phyloP scores from a whole-genome alignment of 306 rosid genomes.

The Citrullus mucosospermus region DNA sequence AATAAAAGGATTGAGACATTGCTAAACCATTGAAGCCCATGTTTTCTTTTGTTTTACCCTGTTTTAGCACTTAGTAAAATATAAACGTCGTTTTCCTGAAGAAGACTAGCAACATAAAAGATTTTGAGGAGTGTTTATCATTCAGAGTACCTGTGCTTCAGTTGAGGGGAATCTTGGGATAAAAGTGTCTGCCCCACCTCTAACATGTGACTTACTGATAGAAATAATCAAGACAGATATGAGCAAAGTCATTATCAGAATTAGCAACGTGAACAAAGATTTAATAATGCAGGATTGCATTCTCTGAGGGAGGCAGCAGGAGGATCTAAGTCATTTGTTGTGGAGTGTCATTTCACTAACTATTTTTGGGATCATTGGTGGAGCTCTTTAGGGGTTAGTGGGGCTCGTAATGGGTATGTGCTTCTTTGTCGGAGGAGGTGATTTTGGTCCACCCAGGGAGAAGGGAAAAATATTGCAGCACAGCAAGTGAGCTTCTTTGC shows the following conservation, averaged over 20 bases:
- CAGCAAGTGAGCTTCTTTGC: too few species aligned
- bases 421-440: too few species aligned
- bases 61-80: background rate
- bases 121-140: background rate
- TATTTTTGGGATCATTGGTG: too few species aligned
- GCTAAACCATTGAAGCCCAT: background rate
- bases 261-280: background rate
- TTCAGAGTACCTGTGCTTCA: constrained; percentile 31
- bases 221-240: background rate
- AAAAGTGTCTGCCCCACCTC: constrained; percentile 43
- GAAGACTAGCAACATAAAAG: background rate
- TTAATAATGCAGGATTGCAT: background rate
- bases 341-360: too few species aligned
- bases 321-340: too few species aligned
- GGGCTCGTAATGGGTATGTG: too few species aligned
- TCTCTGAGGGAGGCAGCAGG: too few species aligned
- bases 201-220: constrained; percentile 51
- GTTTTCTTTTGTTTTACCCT: background rate
- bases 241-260: background rate
- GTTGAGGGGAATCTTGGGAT: constrained; percentile 38
- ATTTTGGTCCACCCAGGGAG: too few species aligned
- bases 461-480: too few species aligned
- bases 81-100: background rate
- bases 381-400: too few species aligned
- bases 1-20: background rate